Evolutionary conservation across 768 basidiomycete species (phyloP), one percentile per base, ranked within the genome.

Genomic region (Piloderma croceum): DNA sequence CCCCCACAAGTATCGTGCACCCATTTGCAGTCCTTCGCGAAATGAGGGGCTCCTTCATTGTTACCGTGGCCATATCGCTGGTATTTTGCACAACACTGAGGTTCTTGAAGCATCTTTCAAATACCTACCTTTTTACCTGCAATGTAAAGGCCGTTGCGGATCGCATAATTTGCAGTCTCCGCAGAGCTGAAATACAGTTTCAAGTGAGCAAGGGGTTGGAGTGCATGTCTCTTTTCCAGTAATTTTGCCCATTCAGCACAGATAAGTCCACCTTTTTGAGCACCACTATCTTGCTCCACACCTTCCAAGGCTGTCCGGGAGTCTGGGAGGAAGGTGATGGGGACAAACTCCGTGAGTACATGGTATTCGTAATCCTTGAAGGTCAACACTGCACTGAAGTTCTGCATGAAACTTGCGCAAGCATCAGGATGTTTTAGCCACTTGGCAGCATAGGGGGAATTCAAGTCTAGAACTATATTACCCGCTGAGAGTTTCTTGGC

Each of bases 201-300:
- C 0, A 53, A 34, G 33, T 60, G 55, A 0, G 59, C 59, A 0
- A 42, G 39, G 4, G 34, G 37, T 38, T 64, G 65, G 0, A 31
- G 35, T 6, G 18, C 19, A 0, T 11, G 6, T 2, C 58, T 43
- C 2, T 38, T 18, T 10, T 50, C 44, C 0, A 40, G n/a, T 0
- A 56, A 47, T 31, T 64, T 63, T 13, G 64, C 54, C 50, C 46
- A 67, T 6, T 45, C 38, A 2, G 52, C 53, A 4, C 18, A n/a
- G 0, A 23, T 21, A 2, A 64, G 46, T 4, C 31, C 19, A 0
- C 43, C 39, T 0, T 20, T 1, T 5, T 19, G 20, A 0, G 58
- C 25, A 17, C 31, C 34, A 20, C 47, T 58, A n/a, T 43, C 43
- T 0, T 34, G 12, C 24, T 62, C 58, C 0, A 55, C 25, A 6